Percentiles rank a stretch among this genome's conserved stretches.
phyloP scores from a whole-genome alignment of 192 early-diverging fungal species.

The Backusella psychrophila region DNA sequence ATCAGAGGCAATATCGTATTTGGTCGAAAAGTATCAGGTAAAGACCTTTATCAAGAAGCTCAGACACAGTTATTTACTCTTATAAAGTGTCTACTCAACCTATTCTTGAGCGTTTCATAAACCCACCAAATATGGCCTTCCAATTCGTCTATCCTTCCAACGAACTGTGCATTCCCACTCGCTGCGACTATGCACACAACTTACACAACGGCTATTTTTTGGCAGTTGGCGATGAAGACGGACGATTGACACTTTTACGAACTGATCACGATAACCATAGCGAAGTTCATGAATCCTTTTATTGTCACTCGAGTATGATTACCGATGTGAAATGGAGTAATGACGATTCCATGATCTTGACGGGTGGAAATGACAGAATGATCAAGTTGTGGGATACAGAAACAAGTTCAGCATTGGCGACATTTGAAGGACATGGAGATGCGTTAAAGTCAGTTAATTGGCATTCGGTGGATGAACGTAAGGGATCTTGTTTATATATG shows the following conservation, averaged over 20 bases:
- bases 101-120: neutral
- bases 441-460: slow-evolving; percentile 71
- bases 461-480: slow-evolving; percentile 56
- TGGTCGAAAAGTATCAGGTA: neutral
- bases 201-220: slow-evolving; percentile 54
- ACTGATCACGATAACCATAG: slow-evolving; percentile 43
- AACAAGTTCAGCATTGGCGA: slow-evolving; percentile 44
- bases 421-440: slow-evolving; percentile 64
- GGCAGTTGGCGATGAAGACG: slow-evolving; percentile 70
- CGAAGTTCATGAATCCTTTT: slow-evolving; percentile 34
- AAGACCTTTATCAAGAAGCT: neutral
- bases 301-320: slow-evolving; percentile 77
- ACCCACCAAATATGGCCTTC: neutral
- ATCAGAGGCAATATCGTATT: neutral
- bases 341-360: slow-evolving; percentile 66
- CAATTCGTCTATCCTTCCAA: slow-evolving; percentile 5
- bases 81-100: neutral
- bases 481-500: slow-evolving; percentile 20
- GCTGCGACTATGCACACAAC: slow-evolving; percentile 20
- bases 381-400: slow-evolving; percentile 78
- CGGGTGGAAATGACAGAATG: slow-evolving; percentile 76
- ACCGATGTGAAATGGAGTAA: slow-evolving; percentile 79
- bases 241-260: slow-evolving; percentile 58
- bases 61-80: neutral
- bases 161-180: slow-evolving; percentile 4